Percentiles rank a stretch among this genome's conserved stretches.
Evolutionary conservation across 495 filamentous ascomycete species (phyloP).

Genomic region (Penicillium subrubescens): DNA sequence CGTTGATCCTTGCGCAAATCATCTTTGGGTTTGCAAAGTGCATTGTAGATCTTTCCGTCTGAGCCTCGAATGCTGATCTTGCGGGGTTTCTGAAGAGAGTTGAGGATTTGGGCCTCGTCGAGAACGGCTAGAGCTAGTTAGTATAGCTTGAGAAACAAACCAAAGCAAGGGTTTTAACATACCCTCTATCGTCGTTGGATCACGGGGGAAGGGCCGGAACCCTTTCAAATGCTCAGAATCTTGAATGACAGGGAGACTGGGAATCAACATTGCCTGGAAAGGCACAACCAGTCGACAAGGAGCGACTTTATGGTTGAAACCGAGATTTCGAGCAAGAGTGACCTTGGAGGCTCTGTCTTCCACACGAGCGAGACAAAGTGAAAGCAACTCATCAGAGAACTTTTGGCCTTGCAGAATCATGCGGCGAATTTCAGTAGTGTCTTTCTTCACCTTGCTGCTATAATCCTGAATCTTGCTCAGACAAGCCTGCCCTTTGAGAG

Average conservation of each 20-base stretch:
- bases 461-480: slow-evolving; percentile 53
- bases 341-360: slow-evolving; percentile 70
- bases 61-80: slow-evolving; percentile 87
- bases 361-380: slow-evolving; percentile 73
- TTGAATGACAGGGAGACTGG: slow-evolving; percentile 75
- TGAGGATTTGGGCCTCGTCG: slow-evolving; percentile 86
- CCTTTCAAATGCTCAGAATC: slow-evolving; percentile 65
- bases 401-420: slow-evolving; percentile 79
- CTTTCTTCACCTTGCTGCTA: slow-evolving; percentile 46
- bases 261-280: slow-evolving; percentile 79
- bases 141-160: slow-evolving; percentile 38
- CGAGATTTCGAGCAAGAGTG: slow-evolving; percentile 71
- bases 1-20: slow-evolving; percentile 96
- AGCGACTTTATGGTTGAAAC: slow-evolving; percentile 80
- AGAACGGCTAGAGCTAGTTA: slow-evolving; percentile 58
- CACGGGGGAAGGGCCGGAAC: slow-evolving; percentile 81
- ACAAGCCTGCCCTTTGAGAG: slow-evolving; percentile 48
- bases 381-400: slow-evolving; percentile 79
- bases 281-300: slow-evolving; percentile 87
- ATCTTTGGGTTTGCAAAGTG: slow-evolving; percentile 97
- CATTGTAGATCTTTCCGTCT: slow-evolving; percentile 82
- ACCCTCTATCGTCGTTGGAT: slow-evolving; percentile 61
- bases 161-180: slow-evolving; percentile 10
- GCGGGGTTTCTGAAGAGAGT: slow-evolving; percentile 87
- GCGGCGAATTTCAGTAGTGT: slow-evolving; percentile 59